phyloP scores from a whole-genome alignment of 2,329 filamentous ascomycete species.

The Colletotrichum horii region DNA sequence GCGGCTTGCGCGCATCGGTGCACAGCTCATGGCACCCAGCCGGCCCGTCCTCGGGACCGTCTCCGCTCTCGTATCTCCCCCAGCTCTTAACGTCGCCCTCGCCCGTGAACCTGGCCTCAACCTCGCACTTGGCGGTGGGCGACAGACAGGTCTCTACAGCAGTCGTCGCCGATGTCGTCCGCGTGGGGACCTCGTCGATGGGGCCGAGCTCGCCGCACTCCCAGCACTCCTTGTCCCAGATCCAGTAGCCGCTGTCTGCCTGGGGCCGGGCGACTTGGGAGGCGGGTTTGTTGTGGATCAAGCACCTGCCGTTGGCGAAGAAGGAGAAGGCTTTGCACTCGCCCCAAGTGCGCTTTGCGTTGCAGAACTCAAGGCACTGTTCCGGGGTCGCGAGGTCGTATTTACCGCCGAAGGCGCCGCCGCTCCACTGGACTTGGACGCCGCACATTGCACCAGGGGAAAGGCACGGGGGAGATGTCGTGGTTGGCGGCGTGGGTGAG shows the following conservation, averaged over 20 bases:
- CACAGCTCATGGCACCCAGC: background rate
- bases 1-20: background rate
- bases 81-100: background rate
- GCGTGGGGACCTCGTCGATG: background rate
- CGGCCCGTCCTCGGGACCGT: background rate
- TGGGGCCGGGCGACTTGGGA: background rate
- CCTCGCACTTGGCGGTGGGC: background rate
- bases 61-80: background rate
- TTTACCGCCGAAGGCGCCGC: background rate
- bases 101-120: background rate
- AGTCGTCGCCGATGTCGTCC: background rate
- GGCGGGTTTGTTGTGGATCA: background rate
- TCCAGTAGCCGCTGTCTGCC: background rate
- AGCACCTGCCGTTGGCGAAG: background rate
- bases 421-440: background rate
- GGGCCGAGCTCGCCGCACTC: background rate
- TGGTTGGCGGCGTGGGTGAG: background rate
- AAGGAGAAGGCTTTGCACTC: background rate
- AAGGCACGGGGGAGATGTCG: background rate
- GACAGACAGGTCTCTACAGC: background rate
- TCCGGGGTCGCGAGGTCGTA: background rate
- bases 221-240: background rate
- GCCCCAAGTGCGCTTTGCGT: background rate
- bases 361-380: background rate
- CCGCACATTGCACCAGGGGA: background rate